Evolutionary conservation across 441 rosid genomes (phyloP).

Genomic region (Biscutella laevigata): DNA sequence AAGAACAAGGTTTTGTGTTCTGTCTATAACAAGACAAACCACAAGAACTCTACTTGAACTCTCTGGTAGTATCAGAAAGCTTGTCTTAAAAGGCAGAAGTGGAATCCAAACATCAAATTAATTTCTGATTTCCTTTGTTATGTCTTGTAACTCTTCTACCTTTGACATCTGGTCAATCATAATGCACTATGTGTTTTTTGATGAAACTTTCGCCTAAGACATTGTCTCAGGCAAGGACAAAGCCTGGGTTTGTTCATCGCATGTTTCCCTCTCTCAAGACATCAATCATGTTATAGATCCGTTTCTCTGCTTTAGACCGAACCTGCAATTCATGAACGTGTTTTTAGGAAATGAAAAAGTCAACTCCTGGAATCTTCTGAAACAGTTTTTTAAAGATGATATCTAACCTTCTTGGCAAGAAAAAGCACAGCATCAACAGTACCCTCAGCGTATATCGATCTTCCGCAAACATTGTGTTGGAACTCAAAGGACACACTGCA

Average conservation of each 20-base stretch:
- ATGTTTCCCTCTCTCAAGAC: conserved; percentile 79
- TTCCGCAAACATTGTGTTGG: conserved; percentile 93
- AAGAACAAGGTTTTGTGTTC: background rate
- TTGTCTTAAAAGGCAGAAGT: no score
- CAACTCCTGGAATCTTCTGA: background rate
- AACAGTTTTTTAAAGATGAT: background rate
- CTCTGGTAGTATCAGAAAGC: background rate
- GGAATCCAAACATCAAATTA: conserved; percentile 7
- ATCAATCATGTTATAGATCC: conserved; percentile 76
- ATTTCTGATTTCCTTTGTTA: background rate
- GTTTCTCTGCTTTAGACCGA: conserved; percentile 49
- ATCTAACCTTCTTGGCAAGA: conserved; percentile 72
- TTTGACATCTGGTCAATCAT: background rate
- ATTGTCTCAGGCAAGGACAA: background rate
- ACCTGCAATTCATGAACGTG: conserved; percentile 32
- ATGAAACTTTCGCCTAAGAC: background rate
- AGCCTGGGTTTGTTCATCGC: conserved; percentile 34
- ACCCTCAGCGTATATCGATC: conserved; percentile 91
- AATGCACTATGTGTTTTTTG: background rate
- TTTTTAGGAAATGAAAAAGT: background rate
- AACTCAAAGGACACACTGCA: conserved; percentile 89
- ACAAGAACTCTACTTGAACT: conserved; percentile 1
- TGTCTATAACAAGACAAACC: background rate
- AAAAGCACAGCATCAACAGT: conserved; percentile 80
- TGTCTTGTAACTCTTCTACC: background rate